phyloP scores from a whole-genome alignment of 805 yeast species.

The Sungouiella blattae region DNA sequence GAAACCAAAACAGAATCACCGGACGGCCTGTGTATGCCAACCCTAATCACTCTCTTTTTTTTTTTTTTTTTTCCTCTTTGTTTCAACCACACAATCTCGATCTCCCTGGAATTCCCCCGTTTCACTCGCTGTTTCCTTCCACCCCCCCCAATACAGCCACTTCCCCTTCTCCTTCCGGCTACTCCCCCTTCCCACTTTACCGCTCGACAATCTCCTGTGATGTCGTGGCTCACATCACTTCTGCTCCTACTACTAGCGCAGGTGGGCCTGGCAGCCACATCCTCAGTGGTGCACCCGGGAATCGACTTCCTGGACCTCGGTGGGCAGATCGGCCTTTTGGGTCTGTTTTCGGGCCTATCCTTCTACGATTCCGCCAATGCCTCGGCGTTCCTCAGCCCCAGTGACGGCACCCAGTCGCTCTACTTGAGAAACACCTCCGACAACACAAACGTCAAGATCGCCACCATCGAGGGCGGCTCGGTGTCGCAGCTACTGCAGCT shows the following conservation, averaged over 20 bases:
- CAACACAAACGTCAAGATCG: conserved; percentile 15
- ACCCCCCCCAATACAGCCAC: background rate
- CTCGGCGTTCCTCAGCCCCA: conserved; percentile 11
- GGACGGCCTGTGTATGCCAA: too few species aligned
- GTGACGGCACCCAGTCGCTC: conserved; percentile 8
- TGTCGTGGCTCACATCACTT: too few species aligned
- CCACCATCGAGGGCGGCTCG: conserved; percentile 28
- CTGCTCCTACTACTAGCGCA: too few species aligned
- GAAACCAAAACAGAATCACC: too few species aligned
- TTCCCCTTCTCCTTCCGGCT: background rate
- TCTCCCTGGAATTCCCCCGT: too few species aligned
- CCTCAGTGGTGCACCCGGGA: conserved; percentile 11
- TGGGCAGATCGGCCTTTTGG: conserved; percentile 14
- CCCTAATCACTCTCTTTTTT: too few species aligned
- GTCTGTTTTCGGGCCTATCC: conserved; percentile 15
- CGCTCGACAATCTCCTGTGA: too few species aligned
- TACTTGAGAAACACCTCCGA: conserved; percentile 13
- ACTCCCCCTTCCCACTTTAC: too few species aligned
- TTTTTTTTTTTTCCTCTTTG: background rate
- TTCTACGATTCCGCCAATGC: conserved; percentile 14
- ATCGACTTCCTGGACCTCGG: conserved; percentile 14
- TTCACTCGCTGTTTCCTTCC: background rate
- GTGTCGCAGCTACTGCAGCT: conserved; percentile 26
- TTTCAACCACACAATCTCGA: too few species aligned
- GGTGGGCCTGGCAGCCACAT: too few species aligned